phyloP scores from a whole-genome alignment of 441 rosid species.

The Melastoma candidum region DNA sequence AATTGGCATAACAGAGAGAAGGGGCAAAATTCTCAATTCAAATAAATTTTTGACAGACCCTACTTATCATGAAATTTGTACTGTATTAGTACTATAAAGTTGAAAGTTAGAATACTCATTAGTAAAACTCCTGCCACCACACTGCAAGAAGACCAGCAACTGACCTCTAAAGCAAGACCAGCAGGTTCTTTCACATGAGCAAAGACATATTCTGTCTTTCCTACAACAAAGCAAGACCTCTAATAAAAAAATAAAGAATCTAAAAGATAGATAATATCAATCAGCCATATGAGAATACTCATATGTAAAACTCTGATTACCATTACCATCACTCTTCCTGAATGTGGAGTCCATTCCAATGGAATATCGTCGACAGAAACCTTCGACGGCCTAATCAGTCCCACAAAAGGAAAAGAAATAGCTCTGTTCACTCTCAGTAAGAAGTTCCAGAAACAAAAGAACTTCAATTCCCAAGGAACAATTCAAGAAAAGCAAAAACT shows the following conservation, averaged over 20 bases:
- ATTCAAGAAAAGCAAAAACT: too few relatives aligned
- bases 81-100: too few relatives aligned
- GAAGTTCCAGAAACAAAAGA: background rate
- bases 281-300: background rate
- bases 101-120: too few relatives aligned
- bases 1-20: constrained; percentile 1
- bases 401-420: background rate
- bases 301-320: too few relatives aligned
- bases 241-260: background rate
- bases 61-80: too few relatives aligned
- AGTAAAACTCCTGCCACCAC: too few relatives aligned
- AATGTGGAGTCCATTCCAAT: constrained; percentile 47
- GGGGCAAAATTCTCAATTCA: background rate
- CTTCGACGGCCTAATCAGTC: constrained; percentile 75
- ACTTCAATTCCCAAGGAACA: background rate
- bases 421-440: too few relatives aligned
- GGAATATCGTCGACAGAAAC: constrained; percentile 78
- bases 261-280: background rate
- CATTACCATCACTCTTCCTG: constrained; percentile 58
- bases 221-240: constrained; percentile 28
- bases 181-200: constrained; percentile 61
- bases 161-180: constrained; percentile 69
- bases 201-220: constrained; percentile 75
- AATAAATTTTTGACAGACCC: too few relatives aligned
- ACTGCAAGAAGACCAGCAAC: background rate